A percentile compares a stretch with the other conserved stretches of the same genome.
phyloP scores from a whole-genome alignment of 306 rosid genomes.

The Phaseolus lunatus region DNA sequence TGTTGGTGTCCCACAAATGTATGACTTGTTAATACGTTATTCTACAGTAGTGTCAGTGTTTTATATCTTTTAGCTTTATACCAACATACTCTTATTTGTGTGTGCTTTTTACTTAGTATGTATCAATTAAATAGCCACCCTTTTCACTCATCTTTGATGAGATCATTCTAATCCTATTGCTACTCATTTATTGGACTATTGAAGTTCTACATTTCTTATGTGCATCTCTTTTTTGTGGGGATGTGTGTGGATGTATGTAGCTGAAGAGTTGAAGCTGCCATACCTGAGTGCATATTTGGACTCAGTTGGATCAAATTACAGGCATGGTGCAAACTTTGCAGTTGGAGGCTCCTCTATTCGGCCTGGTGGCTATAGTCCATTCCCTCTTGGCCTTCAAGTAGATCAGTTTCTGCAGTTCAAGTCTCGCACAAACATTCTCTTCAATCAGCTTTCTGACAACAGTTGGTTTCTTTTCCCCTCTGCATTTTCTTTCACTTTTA shows the following conservation, averaged over 20 bases:
- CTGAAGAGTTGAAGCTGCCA: conserved; percentile 82
- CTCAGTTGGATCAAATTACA: conserved; percentile 77
- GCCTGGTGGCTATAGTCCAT: conserved; percentile 76
- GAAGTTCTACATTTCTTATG: background rate
- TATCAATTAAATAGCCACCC: background rate
- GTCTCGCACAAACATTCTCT: conserved; percentile 61
- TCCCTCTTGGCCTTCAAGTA: conserved; percentile 75
- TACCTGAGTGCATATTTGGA: conserved; percentile 81
- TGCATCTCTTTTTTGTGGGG: background rate
- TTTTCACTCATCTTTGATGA: background rate
- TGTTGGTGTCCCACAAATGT: too few relatives aligned
- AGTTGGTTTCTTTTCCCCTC: conserved; percentile 50
- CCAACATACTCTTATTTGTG: background rate
- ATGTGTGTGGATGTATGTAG: conserved; percentile 52
- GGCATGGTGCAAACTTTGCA: conserved; percentile 91
- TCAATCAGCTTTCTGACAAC: conserved; percentile 51
- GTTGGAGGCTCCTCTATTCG: conserved; percentile 77
- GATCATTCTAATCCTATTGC: background rate
- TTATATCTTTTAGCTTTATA: too few relatives aligned
- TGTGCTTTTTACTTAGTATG: conserved; percentile 9
- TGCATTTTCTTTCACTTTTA: conserved; percentile 16
- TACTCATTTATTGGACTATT: background rate
- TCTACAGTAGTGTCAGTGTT: too few relatives aligned
- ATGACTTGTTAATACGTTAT: too few relatives aligned
- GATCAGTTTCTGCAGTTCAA: conserved; percentile 77